Percentiles rank a stretch among this genome's conserved stretches.
These are phyloP conservation scores for Mrakia frigida DNA, from an alignment of 768 basidiomycete species.

Conservation along the genomic window DNA sequence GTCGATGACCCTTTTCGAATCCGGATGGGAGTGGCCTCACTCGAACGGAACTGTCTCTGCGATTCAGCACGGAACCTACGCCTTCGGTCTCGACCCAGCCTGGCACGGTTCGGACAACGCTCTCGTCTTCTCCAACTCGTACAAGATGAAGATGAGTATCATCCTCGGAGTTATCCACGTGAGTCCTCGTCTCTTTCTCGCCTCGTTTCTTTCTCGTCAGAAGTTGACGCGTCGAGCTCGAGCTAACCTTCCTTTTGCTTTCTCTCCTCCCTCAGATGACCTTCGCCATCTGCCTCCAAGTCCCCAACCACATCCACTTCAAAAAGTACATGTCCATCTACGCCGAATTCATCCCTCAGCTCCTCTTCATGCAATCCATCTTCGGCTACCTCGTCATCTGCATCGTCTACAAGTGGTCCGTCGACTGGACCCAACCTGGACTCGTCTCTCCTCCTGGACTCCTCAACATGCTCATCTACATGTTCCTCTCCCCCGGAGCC, in stretches of 20 bases:
- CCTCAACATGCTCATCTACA: conserved; percentile 85
- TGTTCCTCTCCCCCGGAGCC: conserved; percentile 87
- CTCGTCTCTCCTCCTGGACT: conserved; percentile 73
- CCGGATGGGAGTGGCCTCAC: conserved; percentile 77
- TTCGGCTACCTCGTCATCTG: conserved; percentile 93
- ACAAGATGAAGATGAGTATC: conserved; percentile 99
- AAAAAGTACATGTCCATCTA: conserved; percentile 80
- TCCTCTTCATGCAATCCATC: conserved; percentile 95
- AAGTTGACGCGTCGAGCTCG: background rate
- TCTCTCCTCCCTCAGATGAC: conserved; percentile 67
- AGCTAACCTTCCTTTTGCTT: background rate
- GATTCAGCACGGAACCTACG: conserved; percentile 65
- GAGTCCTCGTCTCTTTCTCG: conserved; percentile 41
- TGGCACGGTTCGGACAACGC: conserved; percentile 93
- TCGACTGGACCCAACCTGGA: conserved; percentile 72
- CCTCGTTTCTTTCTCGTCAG: background rate
- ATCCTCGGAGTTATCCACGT: conserved; percentile 95
- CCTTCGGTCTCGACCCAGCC: conserved; percentile 86
- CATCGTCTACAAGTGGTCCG: conserved; percentile 94
- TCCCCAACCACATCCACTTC: conserved; percentile 93
- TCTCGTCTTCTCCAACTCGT: conserved; percentile 92
- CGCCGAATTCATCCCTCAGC: conserved; percentile 93
- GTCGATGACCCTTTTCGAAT: conserved; percentile 76
- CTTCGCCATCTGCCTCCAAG: conserved; percentile 90
- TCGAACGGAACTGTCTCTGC: conserved; percentile 53